Base-by-base conservation (phyloP, 1,139 yeast species). In the Candida mesenterica region DNA sequence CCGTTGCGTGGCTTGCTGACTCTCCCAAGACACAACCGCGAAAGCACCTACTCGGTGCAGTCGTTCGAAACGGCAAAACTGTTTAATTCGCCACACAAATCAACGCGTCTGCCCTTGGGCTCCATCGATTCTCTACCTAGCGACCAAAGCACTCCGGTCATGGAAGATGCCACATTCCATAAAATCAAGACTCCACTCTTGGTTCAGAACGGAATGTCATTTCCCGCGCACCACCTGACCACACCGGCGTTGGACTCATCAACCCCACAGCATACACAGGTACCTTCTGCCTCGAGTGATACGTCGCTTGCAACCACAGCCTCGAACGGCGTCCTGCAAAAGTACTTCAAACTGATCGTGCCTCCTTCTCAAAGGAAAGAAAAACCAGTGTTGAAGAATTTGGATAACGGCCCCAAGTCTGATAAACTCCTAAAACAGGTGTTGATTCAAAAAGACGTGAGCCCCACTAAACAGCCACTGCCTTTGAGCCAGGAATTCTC, bases 1-100 rank as follows among this genome's bases (percentile, higher is more conserved):
- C 24, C 39, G 29, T 30, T 39, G 24, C 34, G 33, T 16, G 37
- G 40, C 13, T 31, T 32, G 23, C 13, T 27, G 15, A 12, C 28
- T 13, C 5, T 13, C 15, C 27, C 20, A 8, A 23, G 10, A 23
- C 25, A 27, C 30, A 17, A 28, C 23, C 38, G 33, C n/a, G 24
- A 32, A 16, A 41, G 36, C 27, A 44, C 53, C 3, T 37, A 46
- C 35, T 57, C 65, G 20, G 46, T 52, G 6, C 65, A 57, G 44
- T 50, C 62, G 9, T 62, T 61, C 38, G 62, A 60, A 38, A 58
- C 66, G 2, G 65, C 67, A 13, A 44, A 39, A 24, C 48, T 53
- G 26, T 46, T 39, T 14, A 45, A 39, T 20, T 43, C 57, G 1
- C 30, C 40, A 7, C 32, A 33, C 15, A 41, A 23, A 16, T 32